Evolutionary conservation across 805 yeast species (phyloP), one percentile per base, ranked within the genome.

Genomic region (Candida awuae): DNA sequence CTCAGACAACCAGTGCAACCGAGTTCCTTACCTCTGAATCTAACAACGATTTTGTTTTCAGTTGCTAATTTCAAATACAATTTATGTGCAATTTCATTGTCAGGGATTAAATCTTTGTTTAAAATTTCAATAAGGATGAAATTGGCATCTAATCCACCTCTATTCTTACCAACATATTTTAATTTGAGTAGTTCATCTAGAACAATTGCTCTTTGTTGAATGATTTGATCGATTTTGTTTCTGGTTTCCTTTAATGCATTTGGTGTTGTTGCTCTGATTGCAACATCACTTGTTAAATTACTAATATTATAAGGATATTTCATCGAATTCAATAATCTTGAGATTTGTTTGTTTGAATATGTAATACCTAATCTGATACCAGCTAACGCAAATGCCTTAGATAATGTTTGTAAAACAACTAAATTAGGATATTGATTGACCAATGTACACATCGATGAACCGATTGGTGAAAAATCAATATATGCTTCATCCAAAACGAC

Each of bases 221-320:
- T 66, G 34, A 87, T 74, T 8, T 53, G 54, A 0, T 51, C 55
- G 13, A 80, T 81, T 36, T 66, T 69, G 2, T 51, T 42, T 51
- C 73, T 65, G 94, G 88, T 84, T 18, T 61, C 54, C 5, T 55
- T 54, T 34, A 88, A 56, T 22, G 85, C 80, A 9, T 67, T 70
- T 3, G 66, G 53, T 6, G 71, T 63, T 6, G 90, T 72, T 2
- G 97, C 94, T 45, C 88, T 71, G 19, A 67, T 43, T 0, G 95
- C 97, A 31, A 86, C 65, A 39, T 73, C 72, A 4, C 96, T 68
- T 1, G 97, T 78, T 47, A 83, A 65, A 10, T 86, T 72, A 8
- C 95, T 84, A 41, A 92, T 84, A 59, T 90, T 92, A 63, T 92
- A 92, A 2, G 98, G 98, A 27, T 94, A 95, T 58, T 92, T 92